Conservation (phyloP, 2,329 filamentous ascomycete genomes). For the Phialocephala subalpina region DNA sequence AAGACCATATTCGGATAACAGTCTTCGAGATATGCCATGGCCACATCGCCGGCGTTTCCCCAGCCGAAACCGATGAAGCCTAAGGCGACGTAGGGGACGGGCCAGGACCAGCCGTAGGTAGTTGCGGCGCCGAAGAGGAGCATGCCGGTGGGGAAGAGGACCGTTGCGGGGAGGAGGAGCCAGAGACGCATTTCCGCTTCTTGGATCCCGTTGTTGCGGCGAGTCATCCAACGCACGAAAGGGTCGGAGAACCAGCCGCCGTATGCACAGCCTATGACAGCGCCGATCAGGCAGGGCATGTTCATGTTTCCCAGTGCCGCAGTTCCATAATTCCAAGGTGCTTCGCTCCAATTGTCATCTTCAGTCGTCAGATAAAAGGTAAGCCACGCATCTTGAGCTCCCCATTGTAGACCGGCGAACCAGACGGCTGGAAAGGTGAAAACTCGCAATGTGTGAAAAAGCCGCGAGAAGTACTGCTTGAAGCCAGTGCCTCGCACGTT, state of each 20-base stretch:
- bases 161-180: constrained; percentile 42
- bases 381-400: constrained; percentile 65
- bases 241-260: constrained; percentile 64
- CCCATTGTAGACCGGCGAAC: constrained; percentile 66
- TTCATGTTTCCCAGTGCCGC: constrained; percentile 64
- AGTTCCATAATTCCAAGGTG: constrained; percentile 62
- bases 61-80: constrained; percentile 67
- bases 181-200: constrained; percentile 51
- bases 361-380: constrained; percentile 66
- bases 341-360: constrained; percentile 60
- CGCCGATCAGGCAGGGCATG: constrained; percentile 61
- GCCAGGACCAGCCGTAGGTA: constrained; percentile 58
- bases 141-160: constrained; percentile 48
- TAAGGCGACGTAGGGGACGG: constrained; percentile 60
- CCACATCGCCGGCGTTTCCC: constrained; percentile 64
- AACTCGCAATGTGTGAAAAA: constrained; percentile 63
- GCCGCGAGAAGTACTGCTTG: constrained; percentile 59
- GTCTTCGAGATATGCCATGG: constrained; percentile 62
- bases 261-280: constrained; percentile 62
- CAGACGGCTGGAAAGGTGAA: constrained; percentile 65
- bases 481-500: constrained; percentile 61
- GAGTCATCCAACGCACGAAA: constrained; percentile 57
- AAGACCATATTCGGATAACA: constrained; percentile 64
- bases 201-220: constrained; percentile 42
- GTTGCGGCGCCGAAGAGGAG: constrained; percentile 50